These are phyloP conservation scores for Pulveroboletus sp. DNA, from an alignment of 1,284 basidiomycete genomes.

Conservation along the genomic window DNA sequence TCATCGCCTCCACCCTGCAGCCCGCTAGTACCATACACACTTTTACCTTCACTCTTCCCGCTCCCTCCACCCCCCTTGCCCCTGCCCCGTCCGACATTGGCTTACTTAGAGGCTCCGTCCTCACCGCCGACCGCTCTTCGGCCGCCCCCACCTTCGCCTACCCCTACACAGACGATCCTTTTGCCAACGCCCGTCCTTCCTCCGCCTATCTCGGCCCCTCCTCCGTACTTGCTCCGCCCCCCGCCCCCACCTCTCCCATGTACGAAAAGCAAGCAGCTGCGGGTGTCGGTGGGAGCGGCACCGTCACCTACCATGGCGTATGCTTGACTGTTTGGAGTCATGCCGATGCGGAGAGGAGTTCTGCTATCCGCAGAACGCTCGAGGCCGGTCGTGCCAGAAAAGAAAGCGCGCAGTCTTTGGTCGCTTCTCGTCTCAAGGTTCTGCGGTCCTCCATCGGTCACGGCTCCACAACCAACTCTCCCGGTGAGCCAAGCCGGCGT, in stretches of 20 bases:
- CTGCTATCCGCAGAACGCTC: conserved; percentile 78
- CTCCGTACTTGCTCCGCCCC: conserved; percentile 51
- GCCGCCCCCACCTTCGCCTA: conserved; percentile 64
- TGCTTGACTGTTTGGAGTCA: conserved; percentile 94
- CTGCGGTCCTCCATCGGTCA: conserved; percentile 54
- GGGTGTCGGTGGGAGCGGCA: conserved; percentile 42
- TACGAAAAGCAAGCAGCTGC: conserved; percentile 43
- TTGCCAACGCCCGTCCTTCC: conserved; percentile 67
- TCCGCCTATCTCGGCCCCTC: conserved; percentile 76
- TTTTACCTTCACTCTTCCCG: conserved; percentile 84
- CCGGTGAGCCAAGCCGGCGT: conserved; percentile 55
- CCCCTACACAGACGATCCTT: conserved; percentile 73
- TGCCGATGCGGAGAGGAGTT: conserved; percentile 83
- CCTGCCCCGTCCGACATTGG: conserved; percentile 61
- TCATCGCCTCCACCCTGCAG: conserved; percentile 88
- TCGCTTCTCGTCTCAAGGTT: conserved; percentile 64
- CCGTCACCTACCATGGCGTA: conserved; percentile 83
- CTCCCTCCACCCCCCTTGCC: conserved; percentile 69
- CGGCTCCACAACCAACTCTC: conserved; percentile 41
- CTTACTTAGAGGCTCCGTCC: conserved; percentile 69
- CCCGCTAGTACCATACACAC: conserved; percentile 91
- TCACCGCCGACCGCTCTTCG: conserved; percentile 60
- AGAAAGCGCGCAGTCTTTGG: conserved; percentile 72
- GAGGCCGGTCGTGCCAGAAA: conserved; percentile 76
- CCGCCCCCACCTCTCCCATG: conserved; percentile 40